Evolutionary conservation across 1,284 basidiomycete species (phyloP).

Genomic region (Marasmius sp.): DNA sequence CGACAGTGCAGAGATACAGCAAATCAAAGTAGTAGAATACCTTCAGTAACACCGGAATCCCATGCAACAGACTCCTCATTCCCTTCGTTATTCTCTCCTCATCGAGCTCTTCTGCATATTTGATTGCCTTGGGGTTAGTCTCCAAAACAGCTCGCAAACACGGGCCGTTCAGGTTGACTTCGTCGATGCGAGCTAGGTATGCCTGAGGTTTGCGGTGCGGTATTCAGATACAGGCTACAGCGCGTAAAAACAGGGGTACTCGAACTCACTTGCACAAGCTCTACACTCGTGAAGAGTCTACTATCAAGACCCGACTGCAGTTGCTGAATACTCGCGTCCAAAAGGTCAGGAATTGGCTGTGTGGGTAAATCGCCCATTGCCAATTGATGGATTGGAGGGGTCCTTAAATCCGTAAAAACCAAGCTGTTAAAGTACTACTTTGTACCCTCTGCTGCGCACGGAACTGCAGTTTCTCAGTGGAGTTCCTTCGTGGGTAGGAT

Average conservation of each 20-base stretch:
- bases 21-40: conserved; percentile 23
- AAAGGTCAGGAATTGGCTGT: conserved; percentile 51
- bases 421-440: neutral
- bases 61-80: conserved; percentile 56
- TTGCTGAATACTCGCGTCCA: conserved; percentile 60
- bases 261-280: conserved; percentile 55
- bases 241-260: neutral
- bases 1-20: neutral
- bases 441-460: neutral
- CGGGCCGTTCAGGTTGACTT: conserved; percentile 66
- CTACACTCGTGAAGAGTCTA: conserved; percentile 59
- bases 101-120: conserved; percentile 54
- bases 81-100: conserved; percentile 47
- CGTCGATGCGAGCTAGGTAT: conserved; percentile 69
- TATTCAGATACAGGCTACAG: neutral
- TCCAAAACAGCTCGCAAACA: conserved; percentile 63
- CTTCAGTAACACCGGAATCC: conserved; percentile 71
- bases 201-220: conserved; percentile 38
- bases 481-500: neutral
- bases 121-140: conserved; percentile 58
- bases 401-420: neutral
- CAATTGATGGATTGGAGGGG: neutral
- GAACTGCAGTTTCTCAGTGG: neutral
- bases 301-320: conserved; percentile 52
- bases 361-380: neutral